phyloP scores from a whole-genome alignment of 2,329 filamentous ascomycete species.

The Phialemonium atrogriseum region DNA sequence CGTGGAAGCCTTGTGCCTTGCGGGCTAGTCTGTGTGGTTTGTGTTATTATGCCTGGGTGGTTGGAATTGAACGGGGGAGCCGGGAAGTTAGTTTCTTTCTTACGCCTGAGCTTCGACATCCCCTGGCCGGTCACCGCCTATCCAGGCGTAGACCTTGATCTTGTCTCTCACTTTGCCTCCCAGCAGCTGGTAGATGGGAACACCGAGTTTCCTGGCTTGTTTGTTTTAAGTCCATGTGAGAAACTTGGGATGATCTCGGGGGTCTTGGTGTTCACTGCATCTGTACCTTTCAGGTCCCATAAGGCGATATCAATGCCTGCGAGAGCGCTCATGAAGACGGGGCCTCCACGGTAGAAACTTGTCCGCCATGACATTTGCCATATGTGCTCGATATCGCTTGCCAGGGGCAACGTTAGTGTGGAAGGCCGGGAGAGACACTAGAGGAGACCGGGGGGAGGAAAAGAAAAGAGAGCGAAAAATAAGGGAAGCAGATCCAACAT shows the following conservation, averaged over 20 bases:
- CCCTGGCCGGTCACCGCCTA: conserved; percentile 56
- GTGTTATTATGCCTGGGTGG: background rate
- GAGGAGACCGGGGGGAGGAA: no score
- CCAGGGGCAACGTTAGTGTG: background rate
- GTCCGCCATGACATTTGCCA: conserved; percentile 58
- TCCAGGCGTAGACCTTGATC: conserved; percentile 59
- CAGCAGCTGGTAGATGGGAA: conserved; percentile 57
- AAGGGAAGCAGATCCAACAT: no score
- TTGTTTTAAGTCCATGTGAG: conserved; percentile 2
- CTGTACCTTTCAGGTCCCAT: conserved; percentile 53
- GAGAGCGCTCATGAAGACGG: conserved; percentile 62
- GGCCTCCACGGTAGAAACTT: conserved; percentile 61
- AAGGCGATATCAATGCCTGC: conserved; percentile 62
- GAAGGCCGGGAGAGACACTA: no score
- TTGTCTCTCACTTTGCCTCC: conserved; percentile 58
- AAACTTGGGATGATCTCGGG: no score
- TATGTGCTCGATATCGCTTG: conserved; percentile 60
- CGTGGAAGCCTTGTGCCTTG: conserved; percentile 45
- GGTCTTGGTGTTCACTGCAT: no score
- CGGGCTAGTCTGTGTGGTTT: conserved; percentile 31
- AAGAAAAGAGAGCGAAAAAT: background rate
- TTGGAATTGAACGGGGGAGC: background rate
- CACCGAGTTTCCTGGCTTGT: conserved; percentile 23
- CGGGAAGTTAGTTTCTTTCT: no score
- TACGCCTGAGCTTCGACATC: conserved; percentile 50